Evolutionary conservation across 371 early-diverging fungal species (phyloP).

Genomic region (Nematocida major): DNA sequence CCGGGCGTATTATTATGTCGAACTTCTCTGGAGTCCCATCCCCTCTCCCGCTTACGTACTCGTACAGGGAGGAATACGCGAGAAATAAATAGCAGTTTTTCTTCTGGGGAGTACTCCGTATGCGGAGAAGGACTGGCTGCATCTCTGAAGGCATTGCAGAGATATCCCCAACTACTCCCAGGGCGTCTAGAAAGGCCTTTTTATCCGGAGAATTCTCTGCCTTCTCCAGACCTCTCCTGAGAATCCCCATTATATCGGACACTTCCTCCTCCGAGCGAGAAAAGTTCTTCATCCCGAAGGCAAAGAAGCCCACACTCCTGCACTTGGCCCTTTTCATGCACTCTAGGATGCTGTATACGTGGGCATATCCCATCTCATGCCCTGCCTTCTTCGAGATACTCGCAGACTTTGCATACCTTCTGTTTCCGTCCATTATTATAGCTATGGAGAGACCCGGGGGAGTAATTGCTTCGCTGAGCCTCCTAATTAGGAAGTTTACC

Average conservation of each 20-base stretch:
- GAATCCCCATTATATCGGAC: constrained; percentile 74
- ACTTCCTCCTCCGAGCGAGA: constrained; percentile 78
- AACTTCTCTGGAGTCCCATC: constrained; percentile 57
- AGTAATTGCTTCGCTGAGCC: background rate
- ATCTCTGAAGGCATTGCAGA: background rate
- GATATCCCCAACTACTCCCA: constrained; percentile 23
- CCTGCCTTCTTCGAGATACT: constrained; percentile 4
- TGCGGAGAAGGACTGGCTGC: too few relatives aligned
- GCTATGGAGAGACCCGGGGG: constrained; percentile 64
- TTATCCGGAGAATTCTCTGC: background rate
- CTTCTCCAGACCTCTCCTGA: constrained; percentile 69
- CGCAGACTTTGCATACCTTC: constrained; percentile 71
- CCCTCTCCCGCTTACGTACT: constrained; percentile 64
- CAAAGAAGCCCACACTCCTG: constrained; percentile 82
- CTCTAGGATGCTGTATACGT: constrained; percentile 69
- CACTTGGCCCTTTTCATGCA: constrained; percentile 77
- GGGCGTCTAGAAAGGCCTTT: background rate
- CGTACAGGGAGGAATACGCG: constrained; percentile 87
- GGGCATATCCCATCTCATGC: constrained; percentile 45
- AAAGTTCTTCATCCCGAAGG: constrained; percentile 92
- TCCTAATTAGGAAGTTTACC: background rate
- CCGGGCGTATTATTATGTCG: constrained; percentile 88
- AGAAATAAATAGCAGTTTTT: constrained; percentile 69
- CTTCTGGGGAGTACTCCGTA: too few relatives aligned
- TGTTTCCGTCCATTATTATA: constrained; percentile 95